A percentile compares a stretch with the other conserved stretches of the same genome.
These are phyloP conservation scores for Globisporangium middletonii DNA, from an alignment of 352 stramenopile genomes.

Conservation along the genomic window DNA sequence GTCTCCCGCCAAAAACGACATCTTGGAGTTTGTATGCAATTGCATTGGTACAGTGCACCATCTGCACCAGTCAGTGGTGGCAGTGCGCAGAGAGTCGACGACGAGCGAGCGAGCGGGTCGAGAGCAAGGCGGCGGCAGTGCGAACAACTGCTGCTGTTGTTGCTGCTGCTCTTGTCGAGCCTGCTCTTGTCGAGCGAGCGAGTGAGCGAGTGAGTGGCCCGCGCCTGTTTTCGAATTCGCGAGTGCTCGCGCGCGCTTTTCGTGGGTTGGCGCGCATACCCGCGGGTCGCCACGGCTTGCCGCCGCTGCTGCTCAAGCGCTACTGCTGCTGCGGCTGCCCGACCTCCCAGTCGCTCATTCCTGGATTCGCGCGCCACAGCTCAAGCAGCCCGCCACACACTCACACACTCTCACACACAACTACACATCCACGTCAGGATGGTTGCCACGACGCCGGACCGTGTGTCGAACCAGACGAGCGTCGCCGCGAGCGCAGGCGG, in stretches of 20 bases:
- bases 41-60: too few species aligned
- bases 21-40: not conserved
- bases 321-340: not conserved
- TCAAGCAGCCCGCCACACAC: conserved; percentile 6
- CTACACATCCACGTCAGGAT: conserved; percentile 13
- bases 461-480: conserved; percentile 1
- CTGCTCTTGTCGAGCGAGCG: not conserved
- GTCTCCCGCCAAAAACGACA: too few species aligned
- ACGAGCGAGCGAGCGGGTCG: too few species aligned
- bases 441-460: conserved; percentile 24
- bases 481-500: conserved; percentile 15
- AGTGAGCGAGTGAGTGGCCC: not conserved
- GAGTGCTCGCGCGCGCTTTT: conserved; percentile 13
- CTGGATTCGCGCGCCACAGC: conserved; percentile 8
- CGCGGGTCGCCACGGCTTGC: too few species aligned
- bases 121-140: too few species aligned
- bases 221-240: conserved; percentile 14
- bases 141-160: too few species aligned
- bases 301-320: too few species aligned
- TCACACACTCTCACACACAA: not conserved
- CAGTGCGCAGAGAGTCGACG: too few species aligned
- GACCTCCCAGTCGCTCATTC: conserved; percentile 8
- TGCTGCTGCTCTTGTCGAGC: not conserved
- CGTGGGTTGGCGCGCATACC: not conserved
- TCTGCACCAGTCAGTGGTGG: too few species aligned